Percentiles rank a stretch among this genome's conserved stretches.
Conservation (phyloP, 2,329 filamentous ascomycete species). For the Penicillium sp. region DNA sequence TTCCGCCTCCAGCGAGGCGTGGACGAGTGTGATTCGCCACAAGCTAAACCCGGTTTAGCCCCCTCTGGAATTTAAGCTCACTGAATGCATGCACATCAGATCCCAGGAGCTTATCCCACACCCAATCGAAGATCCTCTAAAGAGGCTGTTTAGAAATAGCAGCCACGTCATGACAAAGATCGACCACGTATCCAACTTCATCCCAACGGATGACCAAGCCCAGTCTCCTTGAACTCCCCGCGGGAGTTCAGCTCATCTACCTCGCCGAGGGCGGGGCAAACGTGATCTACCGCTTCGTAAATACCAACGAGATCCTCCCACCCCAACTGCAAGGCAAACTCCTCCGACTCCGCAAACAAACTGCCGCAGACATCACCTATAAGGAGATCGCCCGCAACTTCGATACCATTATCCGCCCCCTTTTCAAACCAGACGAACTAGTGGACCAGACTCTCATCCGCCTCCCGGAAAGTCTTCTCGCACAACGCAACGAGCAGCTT, state of each 20-base stretch:
- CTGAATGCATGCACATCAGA: slow-evolving; percentile 2
- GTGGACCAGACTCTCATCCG: slow-evolving; percentile 58
- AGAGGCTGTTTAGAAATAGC: slow-evolving; percentile 19
- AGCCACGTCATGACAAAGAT: slow-evolving; percentile 11
- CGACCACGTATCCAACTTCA: slow-evolving; percentile 10
- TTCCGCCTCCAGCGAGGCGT: neutral
- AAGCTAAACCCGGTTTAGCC: neutral
- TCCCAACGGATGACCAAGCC: slow-evolving; percentile 35
- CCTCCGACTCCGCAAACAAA: slow-evolving; percentile 63
- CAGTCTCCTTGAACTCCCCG: slow-evolving; percentile 36
- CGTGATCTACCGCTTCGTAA: slow-evolving; percentile 65
- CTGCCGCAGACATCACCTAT: slow-evolving; percentile 54
- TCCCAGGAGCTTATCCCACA: slow-evolving; percentile 8
- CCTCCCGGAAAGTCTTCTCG: slow-evolving; percentile 47
- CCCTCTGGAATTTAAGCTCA: neutral
- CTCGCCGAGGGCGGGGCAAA: slow-evolving; percentile 75
- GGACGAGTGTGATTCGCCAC: neutral
- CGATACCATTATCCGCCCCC: slow-evolving; percentile 49
- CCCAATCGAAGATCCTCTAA: neutral
- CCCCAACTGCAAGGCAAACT: slow-evolving; percentile 48
- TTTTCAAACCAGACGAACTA: slow-evolving; percentile 58
- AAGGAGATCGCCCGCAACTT: slow-evolving; percentile 46
- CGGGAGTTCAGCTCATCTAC: slow-evolving; percentile 43
- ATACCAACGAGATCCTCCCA: slow-evolving; percentile 19
- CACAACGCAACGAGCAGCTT: slow-evolving; percentile 57